Percentiles rank a stretch among this genome's conserved stretches.
phyloP scores from a whole-genome alignment of 306 rosid species.

The Adenanthera pavonina region DNA sequence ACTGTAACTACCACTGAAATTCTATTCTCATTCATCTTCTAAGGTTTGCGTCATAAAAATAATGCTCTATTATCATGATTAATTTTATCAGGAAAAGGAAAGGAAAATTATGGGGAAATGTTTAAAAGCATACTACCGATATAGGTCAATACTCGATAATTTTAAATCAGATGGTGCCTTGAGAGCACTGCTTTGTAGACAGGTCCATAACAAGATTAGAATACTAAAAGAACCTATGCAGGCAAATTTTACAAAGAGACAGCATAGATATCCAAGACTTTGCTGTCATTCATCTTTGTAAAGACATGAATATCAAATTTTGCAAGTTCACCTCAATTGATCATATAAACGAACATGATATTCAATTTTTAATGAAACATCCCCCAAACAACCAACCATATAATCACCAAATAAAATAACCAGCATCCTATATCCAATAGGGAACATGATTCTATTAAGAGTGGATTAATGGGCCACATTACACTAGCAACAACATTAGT shows the following conservation, averaged over 20 bases:
- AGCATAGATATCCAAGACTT: no score
- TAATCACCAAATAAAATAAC: not conserved
- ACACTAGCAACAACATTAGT: no score
- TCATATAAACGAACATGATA: not conserved
- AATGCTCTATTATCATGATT: not conserved
- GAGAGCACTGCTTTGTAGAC: not conserved
- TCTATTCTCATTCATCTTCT: not conserved
- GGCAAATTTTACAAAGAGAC: not conserved
- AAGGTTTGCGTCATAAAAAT: not conserved
- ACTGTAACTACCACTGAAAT: conserved; percentile 3
- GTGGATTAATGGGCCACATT: not conserved
- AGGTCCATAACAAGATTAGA: not conserved
- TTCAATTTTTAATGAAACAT: not conserved
- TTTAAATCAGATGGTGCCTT: not conserved
- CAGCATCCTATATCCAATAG: not conserved
- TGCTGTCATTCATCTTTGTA: not conserved
- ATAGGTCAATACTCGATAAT: not conserved
- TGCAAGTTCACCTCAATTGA: no score
- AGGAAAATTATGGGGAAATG: conserved; percentile 2
- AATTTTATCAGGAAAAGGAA: not conserved
- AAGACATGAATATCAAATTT: conserved; percentile 10
- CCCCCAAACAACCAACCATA: not conserved
- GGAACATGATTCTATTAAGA: not conserved
- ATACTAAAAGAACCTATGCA: conserved; percentile 1
- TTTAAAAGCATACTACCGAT: not conserved